Evolutionary conservation across 148 eudicot genomes (phyloP), one percentile per base, ranked within the genome.

Genomic region (Linanthus parryae): DNA sequence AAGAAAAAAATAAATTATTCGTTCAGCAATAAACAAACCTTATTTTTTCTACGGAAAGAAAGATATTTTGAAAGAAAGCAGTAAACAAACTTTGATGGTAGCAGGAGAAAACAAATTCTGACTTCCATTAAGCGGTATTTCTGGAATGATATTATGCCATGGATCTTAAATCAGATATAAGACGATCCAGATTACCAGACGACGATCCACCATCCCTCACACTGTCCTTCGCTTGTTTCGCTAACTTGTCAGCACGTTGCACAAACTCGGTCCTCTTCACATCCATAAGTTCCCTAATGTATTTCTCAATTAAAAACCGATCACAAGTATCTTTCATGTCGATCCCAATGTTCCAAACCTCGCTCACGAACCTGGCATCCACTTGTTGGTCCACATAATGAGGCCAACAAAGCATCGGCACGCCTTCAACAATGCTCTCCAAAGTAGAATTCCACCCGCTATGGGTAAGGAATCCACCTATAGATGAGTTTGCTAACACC

Each of bases 261-360:
- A 46, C 27, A 37, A 69, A 63, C 35, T 57, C 68, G 8, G 58
- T 31, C 13, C 60, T 52, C 58, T 36, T 69, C 54, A 29, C 9
- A 7, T 34, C 59, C 73, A 69, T 69, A 4, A 69, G 3, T 5
- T 69, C 68, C 25, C 60, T 63, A 13, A 69, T 28, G 48, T 45
- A 58, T 42, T 37, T 63, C 34, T 69, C 73, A 14, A 69, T 56
- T 4, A 45, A 40, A 1, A 20, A 34, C 26, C 73, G 28, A 31
- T 69, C 73, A 40, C 68, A 63, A 2, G 48, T 58, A 52, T 69
- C 73, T 19, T 69, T 69, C 57, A 70, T 63, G 52, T 70, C 74
- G 37, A 63, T 19, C 8, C 74, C 74, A 37, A 63, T 7, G 24
- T 41, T 54, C 74, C 74, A 70, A 13, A 70, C 60, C 44, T 45